These are phyloP conservation scores for Coleophoma cylindrospora DNA, from an alignment of 2,329 filamentous ascomycete genomes.

Conservation along the genomic window DNA sequence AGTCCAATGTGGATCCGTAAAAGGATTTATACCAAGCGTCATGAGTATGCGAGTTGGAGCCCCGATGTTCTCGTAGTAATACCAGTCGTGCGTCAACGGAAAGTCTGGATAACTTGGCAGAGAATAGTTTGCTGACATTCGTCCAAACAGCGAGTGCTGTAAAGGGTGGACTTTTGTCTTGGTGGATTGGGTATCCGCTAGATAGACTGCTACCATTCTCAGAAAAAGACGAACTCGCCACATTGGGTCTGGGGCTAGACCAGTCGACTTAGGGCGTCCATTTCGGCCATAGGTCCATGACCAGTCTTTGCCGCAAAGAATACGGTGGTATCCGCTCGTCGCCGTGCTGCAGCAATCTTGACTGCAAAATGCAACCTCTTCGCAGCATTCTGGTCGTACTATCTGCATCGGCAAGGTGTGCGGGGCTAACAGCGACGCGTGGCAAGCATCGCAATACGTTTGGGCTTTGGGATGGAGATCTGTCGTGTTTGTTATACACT, in stretches of 20 bases:
- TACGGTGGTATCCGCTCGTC: constrained; percentile 14
- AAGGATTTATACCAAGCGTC: constrained; percentile 19
- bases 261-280: background rate
- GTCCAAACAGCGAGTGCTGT: constrained; percentile 14
- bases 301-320: constrained; percentile 18
- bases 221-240: constrained; percentile 17
- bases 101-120: background rate
- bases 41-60: constrained; percentile 15
- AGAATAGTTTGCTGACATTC: constrained; percentile 20
- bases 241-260: background rate
- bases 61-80: constrained; percentile 18
- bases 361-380: constrained; percentile 17
- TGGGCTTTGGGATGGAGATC: constrained; percentile 8
- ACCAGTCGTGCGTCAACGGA: constrained; percentile 11
- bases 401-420: constrained; percentile 1
- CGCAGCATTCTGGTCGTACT: constrained; percentile 14
- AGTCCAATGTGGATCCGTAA: constrained; percentile 8
- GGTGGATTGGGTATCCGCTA: constrained; percentile 8
- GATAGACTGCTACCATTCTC: constrained; percentile 14
- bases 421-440: constrained; percentile 9
- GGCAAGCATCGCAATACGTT: constrained; percentile 20
- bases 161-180: constrained; percentile 12
- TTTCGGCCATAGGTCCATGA: constrained; percentile 14
- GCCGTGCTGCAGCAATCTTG: constrained; percentile 13
- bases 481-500: constrained; percentile 9